These are phyloP conservation scores for Tubosaeta sp. DNA, from an alignment of 768 basidiomycete genomes.

Conservation along the genomic window DNA sequence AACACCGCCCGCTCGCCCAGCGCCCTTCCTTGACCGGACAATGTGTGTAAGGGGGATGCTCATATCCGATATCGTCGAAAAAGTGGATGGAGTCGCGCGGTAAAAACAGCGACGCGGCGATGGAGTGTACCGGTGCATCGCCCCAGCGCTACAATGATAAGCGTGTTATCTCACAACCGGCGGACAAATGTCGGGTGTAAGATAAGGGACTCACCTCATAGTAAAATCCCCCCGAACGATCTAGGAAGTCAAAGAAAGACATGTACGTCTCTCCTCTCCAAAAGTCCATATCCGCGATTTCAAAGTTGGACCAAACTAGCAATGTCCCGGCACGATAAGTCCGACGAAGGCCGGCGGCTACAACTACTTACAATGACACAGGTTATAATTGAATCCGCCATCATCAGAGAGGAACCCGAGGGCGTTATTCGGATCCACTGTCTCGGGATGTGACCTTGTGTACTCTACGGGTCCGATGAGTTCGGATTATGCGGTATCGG, in stretches of 20 bases:
- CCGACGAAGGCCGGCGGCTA: background rate
- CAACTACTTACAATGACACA: constrained; percentile 53
- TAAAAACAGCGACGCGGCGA: constrained; percentile 87
- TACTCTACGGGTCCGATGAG: constrained; percentile 21
- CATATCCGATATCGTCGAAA: constrained; percentile 79
- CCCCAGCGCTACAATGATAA: constrained; percentile 69
- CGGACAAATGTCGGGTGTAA: background rate
- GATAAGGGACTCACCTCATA: constrained; percentile 58
- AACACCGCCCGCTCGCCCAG: constrained; percentile 22
- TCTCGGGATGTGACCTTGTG: constrained; percentile 39
- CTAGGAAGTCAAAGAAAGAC: constrained; percentile 81
- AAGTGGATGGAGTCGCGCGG: constrained; percentile 89
- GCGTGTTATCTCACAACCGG: background rate
- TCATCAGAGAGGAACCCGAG: constrained; percentile 65
- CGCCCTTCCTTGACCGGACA: constrained; percentile 18
- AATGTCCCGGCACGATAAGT: constrained; percentile 1
- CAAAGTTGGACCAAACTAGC: constrained; percentile 91
- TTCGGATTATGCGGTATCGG: constrained; percentile 38
- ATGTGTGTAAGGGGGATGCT: constrained; percentile 25
- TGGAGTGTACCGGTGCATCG: constrained; percentile 88
- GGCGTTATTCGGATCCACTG: constrained; percentile 49
- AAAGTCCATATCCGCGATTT: constrained; percentile 81
- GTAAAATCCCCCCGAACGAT: constrained; percentile 79
- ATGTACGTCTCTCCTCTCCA: constrained; percentile 82
- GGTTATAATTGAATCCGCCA: constrained; percentile 54